A percentile compares a stretch with the other conserved stretches of the same genome.
These are phyloP conservation scores for Lophiostoma macrostomum DNA, from an alignment of 495 filamentous ascomycete genomes.

Conservation along the genomic window DNA sequence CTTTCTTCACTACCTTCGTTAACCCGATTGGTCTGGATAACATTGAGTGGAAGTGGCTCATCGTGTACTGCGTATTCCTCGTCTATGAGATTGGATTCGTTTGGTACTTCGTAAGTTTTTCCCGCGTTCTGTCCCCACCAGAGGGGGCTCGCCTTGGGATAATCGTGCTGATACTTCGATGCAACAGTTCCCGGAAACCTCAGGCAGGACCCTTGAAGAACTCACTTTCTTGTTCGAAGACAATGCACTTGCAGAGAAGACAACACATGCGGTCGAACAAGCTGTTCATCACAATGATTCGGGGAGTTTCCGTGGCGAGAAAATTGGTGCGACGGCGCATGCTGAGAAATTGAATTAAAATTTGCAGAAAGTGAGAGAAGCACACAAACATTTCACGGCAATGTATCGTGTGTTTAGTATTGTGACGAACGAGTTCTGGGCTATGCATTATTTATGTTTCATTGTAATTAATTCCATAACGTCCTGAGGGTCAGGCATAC, in stretches of 20 bases:
- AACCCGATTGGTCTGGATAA: constrained; percentile 61
- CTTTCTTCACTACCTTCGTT: constrained; percentile 59
- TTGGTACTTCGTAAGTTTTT: constrained; percentile 48
- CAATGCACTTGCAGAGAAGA: constrained; percentile 8
- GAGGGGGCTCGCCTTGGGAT: background rate
- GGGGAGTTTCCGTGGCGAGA: too few species aligned
- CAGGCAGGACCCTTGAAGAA: constrained; percentile 60
- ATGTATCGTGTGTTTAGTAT: too few species aligned
- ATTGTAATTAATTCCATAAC: too few species aligned
- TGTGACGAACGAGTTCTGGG: too few species aligned
- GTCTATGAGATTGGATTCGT: constrained; percentile 56
- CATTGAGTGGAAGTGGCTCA: constrained; percentile 61
- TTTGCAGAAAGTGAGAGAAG: too few species aligned
- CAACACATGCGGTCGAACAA: background rate
- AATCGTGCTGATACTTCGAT: too few species aligned
- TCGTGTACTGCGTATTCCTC: constrained; percentile 61
- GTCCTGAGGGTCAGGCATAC: too few species aligned
- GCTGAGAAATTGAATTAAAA: too few species aligned
- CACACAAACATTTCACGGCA: too few species aligned
- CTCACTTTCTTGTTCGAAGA: constrained; percentile 48
- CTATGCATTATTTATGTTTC: too few species aligned
- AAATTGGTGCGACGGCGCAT: too few species aligned
- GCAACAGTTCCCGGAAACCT: constrained; percentile 63
- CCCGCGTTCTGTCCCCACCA: background rate
- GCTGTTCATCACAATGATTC: too few species aligned